Evolutionary conservation across 2,329 filamentous ascomycete genomes (phyloP).

Genomic region (Neoascochyta sp.): DNA sequence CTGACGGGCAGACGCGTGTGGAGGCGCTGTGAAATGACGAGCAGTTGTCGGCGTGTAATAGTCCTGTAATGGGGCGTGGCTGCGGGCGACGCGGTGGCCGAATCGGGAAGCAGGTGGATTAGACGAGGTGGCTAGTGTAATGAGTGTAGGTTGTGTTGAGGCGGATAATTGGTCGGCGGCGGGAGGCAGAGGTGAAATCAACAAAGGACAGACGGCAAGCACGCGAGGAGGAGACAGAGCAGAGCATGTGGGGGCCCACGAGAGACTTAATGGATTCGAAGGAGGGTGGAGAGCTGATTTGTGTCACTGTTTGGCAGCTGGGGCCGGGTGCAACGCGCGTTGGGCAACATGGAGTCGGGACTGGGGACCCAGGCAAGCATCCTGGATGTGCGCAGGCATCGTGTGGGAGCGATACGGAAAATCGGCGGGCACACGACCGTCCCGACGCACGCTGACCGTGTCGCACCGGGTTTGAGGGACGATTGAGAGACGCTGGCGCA

Average conservation of each 20-base stretch:
- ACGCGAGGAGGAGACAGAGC: conserved; percentile 13
- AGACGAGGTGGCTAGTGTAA: no score
- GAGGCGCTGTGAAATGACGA: conserved; percentile 27
- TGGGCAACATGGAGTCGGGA: conserved; percentile 29
- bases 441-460: conserved; percentile 21
- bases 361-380: conserved; percentile 22
- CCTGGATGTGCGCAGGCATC: conserved; percentile 32
- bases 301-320: conserved; percentile 33
- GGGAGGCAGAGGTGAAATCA: conserved; percentile 20
- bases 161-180: conserved; percentile 16
- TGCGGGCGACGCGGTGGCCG: conserved; percentile 20
- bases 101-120: conserved; percentile 16
- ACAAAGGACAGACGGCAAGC: conserved; percentile 21
- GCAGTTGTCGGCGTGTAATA: conserved; percentile 20
- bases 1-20: conserved; percentile 29
- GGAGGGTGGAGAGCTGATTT: conserved; percentile 27
- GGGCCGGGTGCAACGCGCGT: conserved; percentile 29
- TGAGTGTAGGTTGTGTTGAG: no score
- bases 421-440: conserved; percentile 26
- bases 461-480: conserved; percentile 15
- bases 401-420: conserved; percentile 20
- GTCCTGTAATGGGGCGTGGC: conserved; percentile 18
- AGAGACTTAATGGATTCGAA: conserved; percentile 33
- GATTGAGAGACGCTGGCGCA: conserved; percentile 22
- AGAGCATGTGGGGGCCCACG: conserved; percentile 29